Base-by-base conservation (phyloP, 2,329 filamentous ascomycete species). In the Waltergamsia citrina region DNA sequence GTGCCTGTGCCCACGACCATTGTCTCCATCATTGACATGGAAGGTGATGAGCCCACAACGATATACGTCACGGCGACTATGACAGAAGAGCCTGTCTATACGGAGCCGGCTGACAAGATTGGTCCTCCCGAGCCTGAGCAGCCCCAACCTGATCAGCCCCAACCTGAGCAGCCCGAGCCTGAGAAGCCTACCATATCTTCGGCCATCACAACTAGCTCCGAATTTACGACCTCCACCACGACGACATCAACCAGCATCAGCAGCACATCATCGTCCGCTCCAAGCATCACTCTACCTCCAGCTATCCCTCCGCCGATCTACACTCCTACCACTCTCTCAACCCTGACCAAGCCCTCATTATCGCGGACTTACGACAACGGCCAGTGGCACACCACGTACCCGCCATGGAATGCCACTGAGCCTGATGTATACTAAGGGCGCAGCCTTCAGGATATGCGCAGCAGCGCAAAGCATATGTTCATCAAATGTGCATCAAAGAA, bases 321-420 rank as follows among this genome's bases (percentile, higher is more conserved):
- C 11, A 22, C 17, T 22, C 6, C 33, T 11, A 6, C 19, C n/a
- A 9, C 23, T 4, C 36, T 39, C 15, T 37, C 37, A 20, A 46
- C 44, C 14, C 36, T 38, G 34, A 35, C 38, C 18, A 28, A 43
- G 9, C 41, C 41, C 8, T 43, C 48, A 11, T 37, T 44, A 20
- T 42, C 49, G n/a, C 42, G 44, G 22, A 53, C 52, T 10, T 51
- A 58, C 26, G 63, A 68, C 36, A 42, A 68, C 34, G 64, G 65
- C 14, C 47, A 47, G 32, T 68, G 65, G 66, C 62, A 64, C 37
- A 64, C 64, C 4, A 54, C 54, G 1, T 68, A 67, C 35, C 60
- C 62, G 3, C 28, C 59, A 0, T 65, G 60, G 60, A 68, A 65
- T 39, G 54, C 47, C 33, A 65, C 63, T 3, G 39, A 26, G 16